These are phyloP conservation scores for Panaeolus cyanescens DNA, from an alignment of 768 basidiomycete species.

Conservation along the genomic window DNA sequence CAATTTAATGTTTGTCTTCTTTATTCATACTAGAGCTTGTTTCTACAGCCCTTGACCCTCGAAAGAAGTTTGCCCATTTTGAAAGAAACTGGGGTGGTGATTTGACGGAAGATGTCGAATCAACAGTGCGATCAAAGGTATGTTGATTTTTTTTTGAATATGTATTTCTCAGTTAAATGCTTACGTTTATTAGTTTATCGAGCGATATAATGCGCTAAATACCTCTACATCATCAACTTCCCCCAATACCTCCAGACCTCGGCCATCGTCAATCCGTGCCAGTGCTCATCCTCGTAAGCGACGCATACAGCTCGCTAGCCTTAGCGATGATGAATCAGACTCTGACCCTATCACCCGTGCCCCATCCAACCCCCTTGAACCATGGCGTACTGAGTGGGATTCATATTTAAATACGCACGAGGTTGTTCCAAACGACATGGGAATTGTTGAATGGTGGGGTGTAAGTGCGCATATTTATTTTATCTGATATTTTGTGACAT, in stretches of 20 bases:
- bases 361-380: neutral
- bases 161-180: neutral
- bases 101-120: neutral
- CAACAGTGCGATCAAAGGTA: conserved; percentile 8
- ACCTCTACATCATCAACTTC: neutral
- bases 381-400: conserved; percentile 1
- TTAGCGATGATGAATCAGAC: too few species aligned
- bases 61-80: conserved; percentile 12
- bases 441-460: conserved; percentile 8
- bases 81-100: conserved; percentile 6
- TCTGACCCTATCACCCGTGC: too few species aligned
- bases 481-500: too few species aligned
- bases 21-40: neutral
- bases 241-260: too few species aligned
- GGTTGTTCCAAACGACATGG: conserved; percentile 6
- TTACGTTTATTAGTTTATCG: conserved; percentile 2
- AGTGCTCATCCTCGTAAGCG: too few species aligned
- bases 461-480: neutral
- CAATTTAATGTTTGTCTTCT: neutral
- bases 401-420: neutral
- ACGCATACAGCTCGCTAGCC: too few species aligned
- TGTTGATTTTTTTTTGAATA: neutral
- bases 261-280: too few species aligned
- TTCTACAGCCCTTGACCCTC: conserved; percentile 4
- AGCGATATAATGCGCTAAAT: neutral